These are phyloP conservation scores for Chaetoscypha palmicola DNA, from an alignment of 2,329 filamentous ascomycete genomes.

Conservation along the genomic window DNA sequence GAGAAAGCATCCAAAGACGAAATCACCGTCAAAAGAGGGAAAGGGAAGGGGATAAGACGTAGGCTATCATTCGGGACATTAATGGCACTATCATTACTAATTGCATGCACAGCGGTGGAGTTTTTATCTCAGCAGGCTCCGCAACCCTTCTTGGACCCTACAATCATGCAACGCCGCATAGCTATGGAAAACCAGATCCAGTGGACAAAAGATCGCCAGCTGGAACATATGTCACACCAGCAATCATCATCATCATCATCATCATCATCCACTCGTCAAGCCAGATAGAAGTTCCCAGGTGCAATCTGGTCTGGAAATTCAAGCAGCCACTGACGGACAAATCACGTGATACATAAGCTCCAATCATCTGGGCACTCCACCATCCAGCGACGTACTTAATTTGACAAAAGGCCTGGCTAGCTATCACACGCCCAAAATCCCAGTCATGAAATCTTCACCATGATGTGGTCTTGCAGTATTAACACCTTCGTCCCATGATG, in stretches of 20 bases:
- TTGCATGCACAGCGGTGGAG: slow-evolving; percentile 14
- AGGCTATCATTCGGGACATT: not conserved
- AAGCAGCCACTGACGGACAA: too few species aligned
- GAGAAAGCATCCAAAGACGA: slow-evolving; percentile 16
- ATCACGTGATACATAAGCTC: too few species aligned
- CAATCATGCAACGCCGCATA: slow-evolving; percentile 17
- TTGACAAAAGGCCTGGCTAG: too few species aligned
- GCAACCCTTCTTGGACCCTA: slow-evolving; percentile 26
- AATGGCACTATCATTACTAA: not conserved
- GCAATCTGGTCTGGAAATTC: too few species aligned
- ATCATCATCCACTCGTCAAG: too few species aligned
- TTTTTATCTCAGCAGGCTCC: slow-evolving; percentile 20
- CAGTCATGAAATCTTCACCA: not conserved
- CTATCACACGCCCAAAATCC: not conserved
- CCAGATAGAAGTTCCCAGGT: too few species aligned
- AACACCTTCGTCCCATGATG: slow-evolving; percentile 2
- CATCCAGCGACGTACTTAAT: too few species aligned
- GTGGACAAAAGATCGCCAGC: slow-evolving; percentile 13
- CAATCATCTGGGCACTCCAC: too few species aligned
- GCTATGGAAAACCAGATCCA: slow-evolving; percentile 16
- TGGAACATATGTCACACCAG: too few species aligned
- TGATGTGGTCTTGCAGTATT: not conserved
- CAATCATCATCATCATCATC: too few species aligned
- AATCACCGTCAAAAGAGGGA: slow-evolving; percentile 10
- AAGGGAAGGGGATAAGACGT: slow-evolving; percentile 9